Percentiles rank a stretch among this genome's conserved stretches.
Conservation (phyloP, 2,329 filamentous ascomycete species). For the Teratosphaeria zuluensis region DNA sequence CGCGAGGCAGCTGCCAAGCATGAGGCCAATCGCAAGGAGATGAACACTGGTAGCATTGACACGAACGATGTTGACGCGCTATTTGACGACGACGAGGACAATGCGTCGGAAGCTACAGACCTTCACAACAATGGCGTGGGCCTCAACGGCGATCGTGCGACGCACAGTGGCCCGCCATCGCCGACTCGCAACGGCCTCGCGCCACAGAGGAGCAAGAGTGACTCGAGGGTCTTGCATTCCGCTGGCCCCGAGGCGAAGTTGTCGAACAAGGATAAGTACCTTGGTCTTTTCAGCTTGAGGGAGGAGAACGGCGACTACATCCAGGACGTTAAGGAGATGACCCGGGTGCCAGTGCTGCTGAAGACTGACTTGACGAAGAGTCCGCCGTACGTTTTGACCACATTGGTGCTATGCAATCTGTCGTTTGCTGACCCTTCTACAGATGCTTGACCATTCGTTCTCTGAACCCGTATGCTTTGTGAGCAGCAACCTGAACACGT, state of each 20-base stretch:
- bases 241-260: slow-evolving; percentile 68
- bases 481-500: slow-evolving; percentile 9
- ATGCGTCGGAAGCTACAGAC: slow-evolving; percentile 76
- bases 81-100: slow-evolving; percentile 67
- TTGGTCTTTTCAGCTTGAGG: slow-evolving; percentile 77
- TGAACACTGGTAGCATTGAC: slow-evolving; percentile 87
- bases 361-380: slow-evolving; percentile 99
- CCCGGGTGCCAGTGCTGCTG: slow-evolving; percentile 88
- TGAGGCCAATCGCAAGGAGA: slow-evolving; percentile 84
- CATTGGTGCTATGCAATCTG: slow-evolving; percentile 1
- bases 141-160: slow-evolving; percentile 69
- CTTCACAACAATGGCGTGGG: slow-evolving; percentile 78
- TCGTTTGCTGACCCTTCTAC: slow-evolving; percentile 28
- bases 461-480: slow-evolving; percentile 64
- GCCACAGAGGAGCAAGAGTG: slow-evolving; percentile 82
- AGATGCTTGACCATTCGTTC: slow-evolving; percentile 79
- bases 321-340: slow-evolving; percentile 97
- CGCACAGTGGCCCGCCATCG: slow-evolving; percentile 89
- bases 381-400: slow-evolving; percentile 71
- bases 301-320: slow-evolving; percentile 95
- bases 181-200: slow-evolving; percentile 65
- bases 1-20: slow-evolving; percentile 72
- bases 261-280: slow-evolving; percentile 92
- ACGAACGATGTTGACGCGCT: slow-evolving; percentile 90
- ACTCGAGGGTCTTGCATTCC: slow-evolving; percentile 73